These are phyloP conservation scores for Crucihimalaya himalaica DNA, from an alignment of 345 rosid genomes.

Conservation along the genomic window DNA sequence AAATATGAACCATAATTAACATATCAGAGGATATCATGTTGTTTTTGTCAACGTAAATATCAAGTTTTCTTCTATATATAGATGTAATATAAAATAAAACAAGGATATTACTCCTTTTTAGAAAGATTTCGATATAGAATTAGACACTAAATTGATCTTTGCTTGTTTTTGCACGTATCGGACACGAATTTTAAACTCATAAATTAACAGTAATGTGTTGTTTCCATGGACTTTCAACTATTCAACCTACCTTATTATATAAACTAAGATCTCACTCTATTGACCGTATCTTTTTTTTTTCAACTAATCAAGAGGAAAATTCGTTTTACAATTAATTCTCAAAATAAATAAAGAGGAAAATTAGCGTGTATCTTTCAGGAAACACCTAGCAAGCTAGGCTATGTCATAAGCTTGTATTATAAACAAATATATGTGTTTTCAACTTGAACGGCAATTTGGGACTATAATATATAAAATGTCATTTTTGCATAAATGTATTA, in stretches of 20 bases:
- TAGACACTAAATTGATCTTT: neutral
- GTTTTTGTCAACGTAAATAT: neutral
- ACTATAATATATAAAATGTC: neutral
- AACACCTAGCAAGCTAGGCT: neutral
- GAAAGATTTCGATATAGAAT: neutral
- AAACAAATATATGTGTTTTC: neutral
- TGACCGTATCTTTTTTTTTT: slow-evolving; percentile 8
- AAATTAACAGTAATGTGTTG: slow-evolving; percentile 11
- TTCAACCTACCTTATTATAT: neutral
- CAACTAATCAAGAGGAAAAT: neutral
- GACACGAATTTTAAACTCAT: slow-evolving; percentile 6
- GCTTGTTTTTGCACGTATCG: slow-evolving; percentile 7
- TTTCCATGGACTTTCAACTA: neutral
- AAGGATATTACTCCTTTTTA: too few relatives aligned
- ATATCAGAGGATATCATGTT: neutral
- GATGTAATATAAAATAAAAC: neutral
- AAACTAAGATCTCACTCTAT: slow-evolving; percentile 19
- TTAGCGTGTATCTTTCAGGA: neutral
- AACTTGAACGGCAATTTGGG: neutral
- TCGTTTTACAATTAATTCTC: too few relatives aligned
- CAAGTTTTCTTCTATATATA: neutral
- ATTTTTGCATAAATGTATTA: neutral
- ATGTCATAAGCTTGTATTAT: slow-evolving; percentile 9
- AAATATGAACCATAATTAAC: neutral
- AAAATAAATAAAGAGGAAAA: neutral